Base-by-base conservation (phyloP, 2,329 filamentous ascomycete genomes). In the Thermothelomyces thermophilus region DNA sequence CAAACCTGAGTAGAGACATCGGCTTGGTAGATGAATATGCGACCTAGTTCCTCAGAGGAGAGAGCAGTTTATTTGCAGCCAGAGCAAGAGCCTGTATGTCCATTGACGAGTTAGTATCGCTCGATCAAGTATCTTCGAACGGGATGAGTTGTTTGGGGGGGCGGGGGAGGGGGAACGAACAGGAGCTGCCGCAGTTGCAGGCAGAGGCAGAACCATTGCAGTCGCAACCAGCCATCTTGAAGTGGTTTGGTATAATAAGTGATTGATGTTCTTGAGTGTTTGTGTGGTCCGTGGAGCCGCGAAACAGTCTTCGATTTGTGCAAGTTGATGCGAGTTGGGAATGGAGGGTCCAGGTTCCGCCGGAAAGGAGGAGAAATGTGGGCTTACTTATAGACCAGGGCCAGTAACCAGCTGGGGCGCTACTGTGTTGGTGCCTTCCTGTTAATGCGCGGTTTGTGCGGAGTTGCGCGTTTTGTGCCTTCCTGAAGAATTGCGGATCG, bases 181-280 rank as follows among this genome's bases (percentile, higher is more conserved):
- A 60, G 53, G 39, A n/a, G 17, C 51, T 52, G 43, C 54, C 53
- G 53, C 58, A 60, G 47, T 44, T 55, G 55, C 58, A 60, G 41
- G 45, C 39, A 14, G 50, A 52, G 16, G 43, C 26, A 17, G 48
- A 44, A 28, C 57, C 54, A 42, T 49, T 52, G 51, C 57, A 58
- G 44, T 43, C 45, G 40, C 56, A 58, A 43, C 54, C 54, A 37
- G 45, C 42, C 56, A 59, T 58, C 28, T 53, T 58, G 51, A 30
- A 24, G 31, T 42, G 8, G 5, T 26, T 33, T 16, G 14, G 10
- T 24, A 10, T 31, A 14, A 14, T 10, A 31, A 31, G 30, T 31
- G 30, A 10, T 14, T 31, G 9, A 14, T 10, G 30, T 31, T 10
- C 14, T 14, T 31, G 3, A 31, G 30, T 10, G 30, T 31, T 31